Base-by-base conservation (phyloP, 371 early-diverging fungal genomes). In the Mucor mucedo region DNA sequence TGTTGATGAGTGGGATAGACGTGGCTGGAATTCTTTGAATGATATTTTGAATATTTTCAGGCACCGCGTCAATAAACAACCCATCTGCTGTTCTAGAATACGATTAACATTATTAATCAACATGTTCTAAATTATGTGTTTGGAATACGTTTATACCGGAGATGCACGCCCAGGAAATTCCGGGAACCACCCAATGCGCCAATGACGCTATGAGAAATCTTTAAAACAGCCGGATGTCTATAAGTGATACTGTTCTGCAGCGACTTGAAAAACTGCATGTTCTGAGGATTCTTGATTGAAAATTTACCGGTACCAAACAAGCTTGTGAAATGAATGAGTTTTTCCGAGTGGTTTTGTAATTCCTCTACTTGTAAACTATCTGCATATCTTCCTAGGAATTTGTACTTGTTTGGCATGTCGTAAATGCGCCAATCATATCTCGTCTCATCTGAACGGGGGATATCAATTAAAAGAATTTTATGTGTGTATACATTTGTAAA, bases 151-250 rank as follows among this genome's bases (percentile, higher is more conserved):
- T 21, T 44, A 5, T 47, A 50, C 50, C 50, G 69, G 21, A 86
- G 58, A 66, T 88, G 86, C 8, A 80, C 62, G 0, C 86, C 85
- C 28, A 88, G 63, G 67, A 80, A 88, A 27, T 72, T 66, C 32
- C 83, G 85, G 9, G 70, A 45, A 0, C 87, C 87, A n/a, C 84
- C 84, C 28, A 88, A 56, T 28, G 61, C 65, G 4, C 77, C 45
- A 2, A 85, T 68, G 7, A 86, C 75, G 5, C 73, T 58, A 10
- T 83, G 72, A 10, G 85, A 75, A n/a, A 80, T 74, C 33, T 68
- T 64, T 27, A 76, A 56, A 4, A 88, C 77, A 10, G 72, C 70
- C 6, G 82, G 79, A 56, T 82, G 82, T 47, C 65, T 72, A 59
- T 79, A 82, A 0, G 67, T 70, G 33, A 82, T 77, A 38, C 76